Evolutionary conservation across 2,329 filamentous ascomycete genomes (phyloP).

Genomic region (Cladosporium sp.): DNA sequence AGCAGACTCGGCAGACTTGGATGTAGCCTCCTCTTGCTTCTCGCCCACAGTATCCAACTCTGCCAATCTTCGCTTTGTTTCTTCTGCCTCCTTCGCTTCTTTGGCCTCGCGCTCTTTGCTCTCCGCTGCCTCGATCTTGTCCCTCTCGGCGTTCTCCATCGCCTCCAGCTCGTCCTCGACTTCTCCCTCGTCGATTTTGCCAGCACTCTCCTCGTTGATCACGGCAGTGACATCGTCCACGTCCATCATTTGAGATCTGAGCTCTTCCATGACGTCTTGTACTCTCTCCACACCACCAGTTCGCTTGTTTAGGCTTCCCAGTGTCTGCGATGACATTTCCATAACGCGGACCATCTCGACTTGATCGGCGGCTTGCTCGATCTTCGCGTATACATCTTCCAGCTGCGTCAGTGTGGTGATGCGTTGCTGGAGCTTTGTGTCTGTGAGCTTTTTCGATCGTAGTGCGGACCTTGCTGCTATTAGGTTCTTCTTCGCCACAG

Average conservation of each 20-base stretch:
- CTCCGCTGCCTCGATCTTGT: conserved; percentile 72
- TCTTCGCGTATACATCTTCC: conserved; percentile 77
- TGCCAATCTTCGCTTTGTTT: conserved; percentile 42
- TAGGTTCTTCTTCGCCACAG: conserved; percentile 72
- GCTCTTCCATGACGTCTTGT: conserved; percentile 70
- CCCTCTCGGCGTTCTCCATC: conserved; percentile 69
- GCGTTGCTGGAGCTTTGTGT: conserved; percentile 70
- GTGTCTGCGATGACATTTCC: conserved; percentile 72
- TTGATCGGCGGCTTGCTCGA: conserved; percentile 84
- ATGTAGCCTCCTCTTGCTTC: background rate
- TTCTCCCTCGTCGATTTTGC: conserved; percentile 72
- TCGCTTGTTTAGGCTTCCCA: conserved; percentile 72
- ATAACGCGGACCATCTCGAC: conserved; percentile 82
- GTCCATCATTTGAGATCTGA: conserved; percentile 77
- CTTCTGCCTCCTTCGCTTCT: conserved; percentile 53
- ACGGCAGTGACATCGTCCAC: conserved; percentile 81
- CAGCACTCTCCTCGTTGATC: conserved; percentile 61
- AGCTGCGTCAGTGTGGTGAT: conserved; percentile 76
- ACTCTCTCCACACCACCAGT: conserved; percentile 76
- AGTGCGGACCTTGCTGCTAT: conserved; percentile 76
- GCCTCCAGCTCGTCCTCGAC: conserved; percentile 85
- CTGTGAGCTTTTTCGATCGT: conserved; percentile 78
- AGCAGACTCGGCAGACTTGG: background rate
- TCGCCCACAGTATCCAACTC: conserved; percentile 30
- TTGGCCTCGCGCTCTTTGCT: conserved; percentile 55